Evolutionary conservation across 2,329 filamentous ascomycete genomes (phyloP), one percentile per base, ranked within the genome.

Genomic region (Alternaria atra): DNA sequence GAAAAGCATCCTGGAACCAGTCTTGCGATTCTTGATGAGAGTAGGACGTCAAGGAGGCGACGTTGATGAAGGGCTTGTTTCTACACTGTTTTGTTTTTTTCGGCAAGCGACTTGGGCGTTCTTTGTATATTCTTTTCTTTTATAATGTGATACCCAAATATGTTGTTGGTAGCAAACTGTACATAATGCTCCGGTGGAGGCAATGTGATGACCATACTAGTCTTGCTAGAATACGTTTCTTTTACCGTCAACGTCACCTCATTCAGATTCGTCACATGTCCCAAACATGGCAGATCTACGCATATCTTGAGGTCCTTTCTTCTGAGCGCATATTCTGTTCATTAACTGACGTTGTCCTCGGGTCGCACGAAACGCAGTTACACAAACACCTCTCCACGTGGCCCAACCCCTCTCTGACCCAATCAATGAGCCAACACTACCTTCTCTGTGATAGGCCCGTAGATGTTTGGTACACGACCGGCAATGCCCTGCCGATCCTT

Each of bases 1-100:
- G 58, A 59, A 40, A 66, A 71, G 27, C 65, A 73, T 43, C 71
- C 71, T 5, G 70, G 64, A 1, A 48, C 61, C 4, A 55, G 61
- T 10, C 43, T 72, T 15, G 68, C 70, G 8, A 46, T 72, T 27
- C 60, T 72, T 4, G 56, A 66, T 39, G 66, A 60, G 34, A 37
- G 17, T 37, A 44, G 44, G 25, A 40, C 23, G 9, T 60, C 37
- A 43, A 50, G 37, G 17, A 47, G 29, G 5, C 51, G 44, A 60
- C 17, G 32, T 9, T 42, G 51, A 50, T 63, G 25, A 48, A 9
- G 10, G 15, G 32, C 42, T 51, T 40, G 42, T 46, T 60, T 55
- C 32, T 51, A 65, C 64, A 59, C 68, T 23, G 37, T 53, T 67
- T 39, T 32, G 20, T 39, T 44, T 35, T 30, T 29, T 6, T 6